phyloP scores from a whole-genome alignment of 169 alveolate species.

The Plasmodium billcollinsi region DNA sequence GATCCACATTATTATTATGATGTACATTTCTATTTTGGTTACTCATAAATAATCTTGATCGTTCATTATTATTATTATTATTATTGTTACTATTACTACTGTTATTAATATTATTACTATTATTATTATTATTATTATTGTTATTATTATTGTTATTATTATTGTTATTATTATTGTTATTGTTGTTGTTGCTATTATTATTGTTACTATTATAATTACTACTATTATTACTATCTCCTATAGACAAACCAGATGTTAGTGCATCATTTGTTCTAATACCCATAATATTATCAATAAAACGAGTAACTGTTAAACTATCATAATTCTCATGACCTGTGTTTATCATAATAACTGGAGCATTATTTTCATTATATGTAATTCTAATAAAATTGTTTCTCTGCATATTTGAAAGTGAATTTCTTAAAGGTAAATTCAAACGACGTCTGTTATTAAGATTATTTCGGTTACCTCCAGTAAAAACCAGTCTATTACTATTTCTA shows the following conservation, averaged over 20 bases:
- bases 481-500: constrained; percentile 18
- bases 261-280: constrained; percentile 33
- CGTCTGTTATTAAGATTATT: constrained; percentile 25
- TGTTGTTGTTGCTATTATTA: not conserved
- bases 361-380: constrained; percentile 67
- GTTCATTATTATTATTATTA: not conserved
- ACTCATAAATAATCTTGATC: constrained; percentile 12
- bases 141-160: constrained; percentile 6
- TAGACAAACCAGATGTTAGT: constrained; percentile 10
- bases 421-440: constrained; percentile 38
- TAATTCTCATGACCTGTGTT: constrained; percentile 71
- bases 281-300: constrained; percentile 58
- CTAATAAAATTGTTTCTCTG: constrained; percentile 65
- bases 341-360: constrained; percentile 66
- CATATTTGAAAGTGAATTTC: constrained; percentile 17
- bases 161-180: not conserved
- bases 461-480: constrained; percentile 20
- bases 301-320: constrained; percentile 57
- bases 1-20: constrained; percentile 18
- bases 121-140: not conserved
- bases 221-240: constrained; percentile 7
- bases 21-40: constrained; percentile 25
- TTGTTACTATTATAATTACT: not conserved
- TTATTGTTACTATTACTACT: constrained; percentile 14
- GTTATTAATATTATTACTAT: constrained; percentile 4